Base-by-base conservation (phyloP, 192 early-diverging fungal genomes). In the Kappamyces sp. region DNA sequence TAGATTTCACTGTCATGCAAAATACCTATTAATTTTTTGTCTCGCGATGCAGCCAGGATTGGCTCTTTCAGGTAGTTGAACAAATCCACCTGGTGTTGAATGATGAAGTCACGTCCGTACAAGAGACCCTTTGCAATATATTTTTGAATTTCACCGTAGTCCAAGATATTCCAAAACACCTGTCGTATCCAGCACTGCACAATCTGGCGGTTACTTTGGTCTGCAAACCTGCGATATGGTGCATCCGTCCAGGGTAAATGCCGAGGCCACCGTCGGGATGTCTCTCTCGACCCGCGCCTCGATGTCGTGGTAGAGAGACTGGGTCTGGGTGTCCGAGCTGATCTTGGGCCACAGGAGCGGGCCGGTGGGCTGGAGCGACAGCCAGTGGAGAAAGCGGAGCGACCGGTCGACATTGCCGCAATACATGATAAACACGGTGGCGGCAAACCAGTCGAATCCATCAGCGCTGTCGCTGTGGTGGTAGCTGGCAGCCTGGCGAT, bases 241-340 rank as follows among this genome's bases (percentile, higher is more conserved):
- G 60, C 75, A 80, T 7, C 78, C 78, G 23, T 61, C 69, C 15
- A 76, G 51, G 9, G 71, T 78, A 41, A 77, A 77, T 2, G 78
- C 78, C 9, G 69, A 71, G 15, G 64, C 73, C 6, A 77, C 40
- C 15, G 41, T 50, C 15, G 78, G 73, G 6, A 74, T 49, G 46
- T 76, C 73, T 12, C 33, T 46, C 60, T 76, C 75, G 13, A 66
- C 40, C 40, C 77, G 74, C 2, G 51, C 48, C 49, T 80, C 78
- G 12, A 80, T 61, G 40, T 74, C 42, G 51, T 73, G 71, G 49
- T 44, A 40, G 5, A 61, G 40, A 3, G 10, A 39, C 31, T 8
- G 4, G 8, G 37, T 65, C 53, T 49, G 40, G 34, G 13, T 58
- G 40, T 15, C 34, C 6, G 31, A n/a, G 12, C 57, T 34, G 36